A percentile compares a stretch with the other conserved stretches of the same genome.
These are phyloP conservation scores for Singerocomus inundabilis DNA, from an alignment of 1,284 basidiomycete genomes.

Conservation along the genomic window DNA sequence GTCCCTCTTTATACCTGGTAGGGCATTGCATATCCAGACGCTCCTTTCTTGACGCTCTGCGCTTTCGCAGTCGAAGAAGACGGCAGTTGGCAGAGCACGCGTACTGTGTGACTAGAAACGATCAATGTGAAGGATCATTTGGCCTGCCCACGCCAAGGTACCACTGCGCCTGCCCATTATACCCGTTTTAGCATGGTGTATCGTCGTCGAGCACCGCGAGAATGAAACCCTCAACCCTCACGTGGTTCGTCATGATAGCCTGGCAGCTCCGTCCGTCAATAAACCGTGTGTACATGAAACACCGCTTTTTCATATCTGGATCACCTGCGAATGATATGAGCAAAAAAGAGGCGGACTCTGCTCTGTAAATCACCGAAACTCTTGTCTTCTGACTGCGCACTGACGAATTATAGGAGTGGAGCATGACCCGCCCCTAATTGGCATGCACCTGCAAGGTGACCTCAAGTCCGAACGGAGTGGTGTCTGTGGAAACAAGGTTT, in stretches of 20 bases:
- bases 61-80: neutral
- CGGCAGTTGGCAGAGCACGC: neutral
- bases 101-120: neutral
- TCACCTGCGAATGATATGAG: neutral
- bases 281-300: neutral
- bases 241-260: neutral
- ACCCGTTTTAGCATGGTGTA: neutral
- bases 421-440: neutral
- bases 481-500: neutral
- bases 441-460: neutral
- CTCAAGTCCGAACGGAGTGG: neutral
- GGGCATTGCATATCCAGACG: neutral
- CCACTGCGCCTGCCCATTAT: constrained; percentile 4
- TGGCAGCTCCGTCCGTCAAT: neutral
- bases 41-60: neutral
- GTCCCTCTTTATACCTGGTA: constrained; percentile 17
- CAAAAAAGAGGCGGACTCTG: neutral
- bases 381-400: neutral
- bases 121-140: neutral
- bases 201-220: neutral
- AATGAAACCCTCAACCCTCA: constrained; percentile 12
- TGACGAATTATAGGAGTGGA: neutral
- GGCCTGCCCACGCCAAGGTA: neutral
- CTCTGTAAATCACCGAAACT: neutral
- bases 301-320: neutral